Percentiles rank a stretch among this genome's conserved stretches.
Conservation (phyloP, 441 rosid species). For the Adansonia madagascariensis region DNA sequence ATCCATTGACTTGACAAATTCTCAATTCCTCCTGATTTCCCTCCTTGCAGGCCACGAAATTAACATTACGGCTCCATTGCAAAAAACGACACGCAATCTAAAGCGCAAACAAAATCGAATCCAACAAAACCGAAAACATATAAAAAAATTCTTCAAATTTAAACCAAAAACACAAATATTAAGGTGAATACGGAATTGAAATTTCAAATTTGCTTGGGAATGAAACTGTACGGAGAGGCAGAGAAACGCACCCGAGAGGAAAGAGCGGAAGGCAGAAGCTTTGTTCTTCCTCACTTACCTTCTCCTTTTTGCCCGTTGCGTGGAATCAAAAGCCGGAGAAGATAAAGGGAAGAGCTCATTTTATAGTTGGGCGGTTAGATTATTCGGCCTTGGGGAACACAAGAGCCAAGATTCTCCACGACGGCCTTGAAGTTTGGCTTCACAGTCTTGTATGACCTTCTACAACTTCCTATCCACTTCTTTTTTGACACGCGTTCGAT, state of each 20-base stretch:
- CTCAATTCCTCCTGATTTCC: neutral
- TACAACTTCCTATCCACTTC: constrained; percentile 46
- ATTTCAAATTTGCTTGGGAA: neutral
- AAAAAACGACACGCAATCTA: neutral
- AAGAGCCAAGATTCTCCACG: neutral
- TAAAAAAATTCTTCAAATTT: neutral
- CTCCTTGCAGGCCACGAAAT: neutral
- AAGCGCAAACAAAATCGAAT: neutral
- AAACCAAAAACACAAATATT: neutral
- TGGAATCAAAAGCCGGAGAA: neutral
- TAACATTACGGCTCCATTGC: neutral
- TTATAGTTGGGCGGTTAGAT: constrained; percentile 31
- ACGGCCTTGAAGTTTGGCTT: neutral
- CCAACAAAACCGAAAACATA: neutral
- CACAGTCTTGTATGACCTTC: constrained; percentile 41
- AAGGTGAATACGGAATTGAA: neutral
- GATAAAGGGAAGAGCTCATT: neutral
- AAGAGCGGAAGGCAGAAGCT: neutral
- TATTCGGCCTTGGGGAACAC: neutral
- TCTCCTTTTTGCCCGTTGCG: constrained; percentile 4
- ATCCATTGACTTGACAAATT: neutral
- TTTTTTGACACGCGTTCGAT: constrained; percentile 40
- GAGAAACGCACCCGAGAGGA: constrained; percentile 30
- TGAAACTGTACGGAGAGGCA: neutral
- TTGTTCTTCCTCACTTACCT: neutral